Evolutionary conservation across 345 rosid species (phyloP).

Genomic region (Triadica sebifera): DNA sequence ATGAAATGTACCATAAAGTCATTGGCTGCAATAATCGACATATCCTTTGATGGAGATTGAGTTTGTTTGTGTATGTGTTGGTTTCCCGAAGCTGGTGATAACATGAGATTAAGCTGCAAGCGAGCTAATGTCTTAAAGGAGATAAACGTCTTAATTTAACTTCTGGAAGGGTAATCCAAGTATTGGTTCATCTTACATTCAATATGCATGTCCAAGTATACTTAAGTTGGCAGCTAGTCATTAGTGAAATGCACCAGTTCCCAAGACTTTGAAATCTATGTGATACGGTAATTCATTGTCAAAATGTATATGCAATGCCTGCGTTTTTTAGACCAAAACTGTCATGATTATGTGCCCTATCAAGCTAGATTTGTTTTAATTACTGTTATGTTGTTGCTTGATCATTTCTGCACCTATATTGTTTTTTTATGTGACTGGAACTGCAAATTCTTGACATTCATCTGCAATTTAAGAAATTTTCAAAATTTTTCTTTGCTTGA

Average conservation of each 20-base stretch:
- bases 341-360: neutral
- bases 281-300: neutral
- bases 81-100: neutral
- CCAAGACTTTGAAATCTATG: neutral
- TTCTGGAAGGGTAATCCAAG: neutral
- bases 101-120: neutral
- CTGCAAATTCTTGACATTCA: too few species aligned
- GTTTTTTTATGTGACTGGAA: neutral
- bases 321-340: neutral
- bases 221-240: neutral
- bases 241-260: neutral
- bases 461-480: too few species aligned
- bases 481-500: neutral
- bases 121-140: neutral
- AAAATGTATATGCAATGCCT: neutral
- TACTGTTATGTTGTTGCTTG: neutral
- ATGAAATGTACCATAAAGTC: neutral
- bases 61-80: neutral
- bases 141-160: neutral
- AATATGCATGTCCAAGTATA: neutral
- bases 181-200: neutral
- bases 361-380: neutral
- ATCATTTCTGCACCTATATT: neutral
- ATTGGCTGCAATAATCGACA: neutral
- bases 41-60: slow-evolving; percentile 1